Base-by-base conservation (phyloP, 2,329 filamentous ascomycete species). In the Chaetomiaceae sp. region DNA sequence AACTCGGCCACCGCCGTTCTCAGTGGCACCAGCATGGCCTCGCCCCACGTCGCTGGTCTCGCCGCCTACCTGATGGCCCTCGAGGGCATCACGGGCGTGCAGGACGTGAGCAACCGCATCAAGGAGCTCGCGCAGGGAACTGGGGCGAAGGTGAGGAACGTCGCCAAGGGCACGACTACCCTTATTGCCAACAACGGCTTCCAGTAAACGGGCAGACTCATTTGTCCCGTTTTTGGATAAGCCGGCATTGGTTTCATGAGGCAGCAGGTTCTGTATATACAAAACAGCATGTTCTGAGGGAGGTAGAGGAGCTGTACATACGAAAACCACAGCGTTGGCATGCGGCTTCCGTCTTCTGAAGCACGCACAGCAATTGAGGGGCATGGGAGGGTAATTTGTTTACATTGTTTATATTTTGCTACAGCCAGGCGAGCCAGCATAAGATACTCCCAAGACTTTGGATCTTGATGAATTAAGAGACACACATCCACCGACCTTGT, bases 1-100 rank as follows among this genome's bases (percentile, higher is more conserved):
- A 68, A 78, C 62, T 76, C 68, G 19, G 74, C 68, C 56, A 75
- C 70, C 46, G 68, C 68, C 33, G 66, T 65, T 17, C 69, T 82
- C 44, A 79, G 74, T 61, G 80, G 80, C 48, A 82, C 80, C 57
- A 79, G 77, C 57, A 87, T 86, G 83, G 83, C 85, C 23, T 78
- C 78, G 12, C 85, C 85, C 1, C 84, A 88, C 65, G 76, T 88
- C 50, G 78, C 82, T 44, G 86, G 86, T 44, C 73, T 89, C 3
- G 83, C 82, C 14, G 84, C 83, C 25, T 89, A 88, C 69, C 71
- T 89, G 29, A 83, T 88, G 72, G 63, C 71, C 48, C 74, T 83
- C 51, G 78, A 82, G 69, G 63, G 68, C 49, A 67, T 83, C 56
- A 72, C 67, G 7, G 68, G 69, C 45, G 71, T 78, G 22, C 69